phyloP scores from a whole-genome alignment of 2,329 filamentous ascomycete species.

The Colletotrichum zoysiae region DNA sequence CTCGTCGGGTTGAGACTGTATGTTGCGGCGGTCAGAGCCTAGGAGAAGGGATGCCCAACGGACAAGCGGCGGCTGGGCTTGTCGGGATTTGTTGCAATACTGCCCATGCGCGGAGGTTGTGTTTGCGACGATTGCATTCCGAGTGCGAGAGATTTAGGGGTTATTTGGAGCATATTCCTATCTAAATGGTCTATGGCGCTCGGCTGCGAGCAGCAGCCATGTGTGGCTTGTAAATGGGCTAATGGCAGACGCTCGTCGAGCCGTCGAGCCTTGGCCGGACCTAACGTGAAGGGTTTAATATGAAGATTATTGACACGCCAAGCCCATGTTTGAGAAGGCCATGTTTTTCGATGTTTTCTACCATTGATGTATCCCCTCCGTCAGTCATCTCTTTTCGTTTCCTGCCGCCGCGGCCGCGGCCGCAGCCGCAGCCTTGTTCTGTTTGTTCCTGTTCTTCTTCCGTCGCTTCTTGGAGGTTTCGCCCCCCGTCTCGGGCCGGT shows the following conservation, averaged over 20 bases:
- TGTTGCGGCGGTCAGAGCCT: slow-evolving; percentile 27
- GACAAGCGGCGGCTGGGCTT: slow-evolving; percentile 31
- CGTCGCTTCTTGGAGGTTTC: slow-evolving; percentile 46
- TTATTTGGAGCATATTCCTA: slow-evolving; percentile 34
- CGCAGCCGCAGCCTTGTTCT: slow-evolving; percentile 31
- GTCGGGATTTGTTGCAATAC: slow-evolving; percentile 23
- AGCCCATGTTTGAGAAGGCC: background rate
- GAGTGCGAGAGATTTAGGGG: slow-evolving; percentile 25
- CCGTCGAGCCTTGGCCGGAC: slow-evolving; percentile 8
- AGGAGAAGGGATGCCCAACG: slow-evolving; percentile 39
- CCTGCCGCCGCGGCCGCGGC: background rate
- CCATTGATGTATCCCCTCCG: no score
- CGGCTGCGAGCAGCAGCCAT: background rate
- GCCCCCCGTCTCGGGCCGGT: slow-evolving; percentile 3
- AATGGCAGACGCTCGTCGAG: slow-evolving; percentile 23
- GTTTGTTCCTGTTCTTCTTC: slow-evolving; percentile 43
- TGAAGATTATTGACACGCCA: slow-evolving; percentile 1
- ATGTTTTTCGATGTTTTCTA: background rate
- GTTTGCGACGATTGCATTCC: slow-evolving; percentile 24
- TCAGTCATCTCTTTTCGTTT: background rate
- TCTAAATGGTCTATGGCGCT: slow-evolving; percentile 8
- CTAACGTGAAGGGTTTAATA: slow-evolving; percentile 11
- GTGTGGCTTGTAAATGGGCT: slow-evolving; percentile 36
- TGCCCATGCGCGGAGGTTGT: slow-evolving; percentile 19
- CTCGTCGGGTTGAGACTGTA: slow-evolving; percentile 33